Base-by-base conservation (phyloP, 805 yeast species). In the Wickerhamiella brachini region DNA sequence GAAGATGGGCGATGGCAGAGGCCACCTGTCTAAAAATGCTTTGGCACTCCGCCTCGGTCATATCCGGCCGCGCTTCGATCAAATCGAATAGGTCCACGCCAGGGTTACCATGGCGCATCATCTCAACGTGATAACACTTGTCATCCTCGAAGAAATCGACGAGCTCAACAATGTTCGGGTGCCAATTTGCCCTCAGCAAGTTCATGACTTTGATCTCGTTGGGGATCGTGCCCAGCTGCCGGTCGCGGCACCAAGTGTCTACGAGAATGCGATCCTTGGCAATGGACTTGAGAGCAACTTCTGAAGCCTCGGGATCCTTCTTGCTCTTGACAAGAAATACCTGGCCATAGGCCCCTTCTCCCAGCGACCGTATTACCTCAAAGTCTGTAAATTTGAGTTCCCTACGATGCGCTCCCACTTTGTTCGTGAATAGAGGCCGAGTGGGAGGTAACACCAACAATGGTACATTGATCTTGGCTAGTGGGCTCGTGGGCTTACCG, bases 321-420 rank as follows among this genome's bases (percentile, higher is more conserved):
- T 75, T 77, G 61, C 82, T 84, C 63, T 76, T 76, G 22, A 86
- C 72, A 23, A 86, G 82, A 1, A 50, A 44, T 18, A 93, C 98
- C 62, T 86, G 85, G 12, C 98, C 98, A 62, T 93, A 93, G 0
- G 97, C 96, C 39, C 98, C 98, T 65, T 85, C 90, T 1, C 98
- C 98, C 80, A 93, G 78, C 55, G 80, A 78, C 63, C 85, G 83
- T 44, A 87, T 45, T 1, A 85, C 75, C 1, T 69, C 66, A 59
- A 86, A 93, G 63, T 88, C 95, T 0, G 74, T 64, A 55, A 86
- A 75, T 54, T 79, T 77, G 63, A 85, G 85, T 20, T 75, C 79
- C 50, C 95, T 75, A 60, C 93, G 77, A 51, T 72, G 71, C 5
- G 73, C 69, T 1, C 97, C 97, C 54, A 82, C 76, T 39, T 68